These are phyloP conservation scores for Calonectria leucothoes DNA, from an alignment of 2,329 filamentous ascomycete genomes.

Conservation along the genomic window DNA sequence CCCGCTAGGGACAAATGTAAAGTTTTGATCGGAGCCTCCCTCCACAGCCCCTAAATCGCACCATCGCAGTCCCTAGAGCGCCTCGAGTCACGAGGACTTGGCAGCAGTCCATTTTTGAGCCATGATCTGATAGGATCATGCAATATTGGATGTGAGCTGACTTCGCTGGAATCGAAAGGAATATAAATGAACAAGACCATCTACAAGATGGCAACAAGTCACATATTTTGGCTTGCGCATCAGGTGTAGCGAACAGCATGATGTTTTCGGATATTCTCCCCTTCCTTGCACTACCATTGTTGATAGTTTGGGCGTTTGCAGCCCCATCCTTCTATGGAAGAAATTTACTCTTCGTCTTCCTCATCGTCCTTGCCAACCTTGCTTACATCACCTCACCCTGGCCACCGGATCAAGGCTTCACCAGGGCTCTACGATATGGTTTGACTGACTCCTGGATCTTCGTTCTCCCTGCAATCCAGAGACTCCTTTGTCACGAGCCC, in stretches of 20 bases:
- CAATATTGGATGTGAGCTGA: background rate
- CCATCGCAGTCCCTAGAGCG: background rate
- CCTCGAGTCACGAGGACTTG: background rate
- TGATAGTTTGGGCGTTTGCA: conserved; percentile 1
- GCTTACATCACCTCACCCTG: conserved; percentile 20
- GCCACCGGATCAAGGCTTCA: conserved; percentile 18
- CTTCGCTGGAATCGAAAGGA: background rate
- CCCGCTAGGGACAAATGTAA: too few relatives aligned
- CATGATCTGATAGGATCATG: background rate
- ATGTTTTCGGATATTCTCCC: background rate
- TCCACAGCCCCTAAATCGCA: background rate
- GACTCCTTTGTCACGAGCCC: conserved; percentile 20
- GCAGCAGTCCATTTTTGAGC: background rate
- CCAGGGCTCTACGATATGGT: conserved; percentile 26
- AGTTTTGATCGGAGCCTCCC: too few relatives aligned
- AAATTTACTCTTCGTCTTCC: conserved; percentile 2
- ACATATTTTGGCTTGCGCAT: background rate
- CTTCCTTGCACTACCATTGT: conserved; percentile 9
- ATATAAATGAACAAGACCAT: background rate
- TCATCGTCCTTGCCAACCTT: conserved; percentile 16
- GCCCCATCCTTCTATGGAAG: conserved; percentile 19
- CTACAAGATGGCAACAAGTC: background rate
- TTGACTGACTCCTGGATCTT: conserved; percentile 28
- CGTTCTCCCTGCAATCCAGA: conserved; percentile 23
- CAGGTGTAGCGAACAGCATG: background rate